Evolutionary conservation across 2,329 filamentous ascomycete species (phyloP).

Genomic region (Westerdykella ornata): DNA sequence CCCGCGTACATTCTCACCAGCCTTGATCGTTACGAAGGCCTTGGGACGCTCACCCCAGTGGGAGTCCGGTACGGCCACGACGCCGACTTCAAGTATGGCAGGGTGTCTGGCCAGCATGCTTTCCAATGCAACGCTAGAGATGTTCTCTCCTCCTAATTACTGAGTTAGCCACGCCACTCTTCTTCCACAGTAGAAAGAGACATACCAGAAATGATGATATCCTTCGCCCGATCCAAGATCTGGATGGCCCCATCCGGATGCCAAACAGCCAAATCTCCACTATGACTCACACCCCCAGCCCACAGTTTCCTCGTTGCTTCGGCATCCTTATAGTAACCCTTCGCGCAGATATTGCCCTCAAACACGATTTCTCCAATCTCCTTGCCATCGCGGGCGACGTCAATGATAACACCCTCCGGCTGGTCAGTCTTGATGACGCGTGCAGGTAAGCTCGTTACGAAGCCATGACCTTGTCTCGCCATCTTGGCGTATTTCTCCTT

Average conservation of each 20-base stretch:
- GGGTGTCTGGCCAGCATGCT: constrained; percentile 83
- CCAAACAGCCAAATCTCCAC: constrained; percentile 88
- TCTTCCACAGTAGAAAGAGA: constrained; percentile 2
- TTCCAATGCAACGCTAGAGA: constrained; percentile 88
- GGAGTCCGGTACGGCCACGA: constrained; percentile 77
- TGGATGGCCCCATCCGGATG: constrained; percentile 85
- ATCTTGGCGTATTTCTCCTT: constrained; percentile 81
- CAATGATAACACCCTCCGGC: constrained; percentile 57
- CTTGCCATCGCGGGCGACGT: constrained; percentile 63
- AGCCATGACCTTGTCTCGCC: constrained; percentile 91
- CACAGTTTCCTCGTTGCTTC: constrained; percentile 84
- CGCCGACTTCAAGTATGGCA: constrained; percentile 81
- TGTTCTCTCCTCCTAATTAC: constrained; percentile 79
- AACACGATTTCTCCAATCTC: constrained; percentile 85
- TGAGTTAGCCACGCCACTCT: not conserved
- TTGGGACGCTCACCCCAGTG: constrained; percentile 97
- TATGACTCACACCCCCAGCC: constrained; percentile 77
- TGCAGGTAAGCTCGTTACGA: constrained; percentile 72
- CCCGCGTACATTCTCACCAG: constrained; percentile 52
- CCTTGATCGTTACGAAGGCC: constrained; percentile 77
- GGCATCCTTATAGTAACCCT: constrained; percentile 85
- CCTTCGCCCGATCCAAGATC: constrained; percentile 89
- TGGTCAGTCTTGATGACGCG: constrained; percentile 76
- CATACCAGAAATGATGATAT: constrained; percentile 92
- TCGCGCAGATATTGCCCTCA: constrained; percentile 82